Base-by-base conservation (phyloP, 2,329 filamentous ascomycete genomes). In the Cladosporium oxysporum region DNA sequence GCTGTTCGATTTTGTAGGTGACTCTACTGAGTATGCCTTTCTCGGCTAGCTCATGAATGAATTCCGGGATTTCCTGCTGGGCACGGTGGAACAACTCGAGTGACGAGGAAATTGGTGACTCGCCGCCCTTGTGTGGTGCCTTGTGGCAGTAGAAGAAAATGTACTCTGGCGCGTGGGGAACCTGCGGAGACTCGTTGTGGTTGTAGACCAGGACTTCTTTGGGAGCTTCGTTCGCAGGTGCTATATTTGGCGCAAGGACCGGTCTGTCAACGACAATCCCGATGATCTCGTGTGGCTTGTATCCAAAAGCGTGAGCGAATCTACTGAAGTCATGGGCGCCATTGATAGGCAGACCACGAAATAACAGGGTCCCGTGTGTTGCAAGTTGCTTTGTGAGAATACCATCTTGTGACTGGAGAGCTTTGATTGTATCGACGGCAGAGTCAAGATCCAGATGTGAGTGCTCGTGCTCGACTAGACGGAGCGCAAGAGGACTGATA, bases 161-260 rank as follows among this genome's bases (percentile, higher is more conserved):
- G 66, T 84, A 84, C 66, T 81, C 82, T 0, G 83, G 82, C 0
- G 82, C 81, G 66, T 84, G 83, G 1, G 83, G 83, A 0, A 83
- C 82, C 67, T 83, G 82, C 0, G 81, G 80, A 0, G 80, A 83
- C 68, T 84, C 83, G 66, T 84, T 84, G 72, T 84, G 83, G 68
- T 78, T 83, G 70, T 83, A 83, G 49, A 84, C 83, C 8, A 79
- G 73, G 0, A 82, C 79, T 58, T 82, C 77, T 68, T 82, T 82
- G 1, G 82, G 80, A 2, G 81, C 77, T 70, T 83, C 81, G 64
- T 83, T 84, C 4, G 82, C 82, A 0, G 82, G 81, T 1, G 79
- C 79, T 1, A 82, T 79, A 64, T 81, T 82, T 5, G 78, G 78
- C 2, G 80, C 80, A 3, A 81, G 75, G 2, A 78, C 49, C 0